Evolutionary conservation across 2,329 filamentous ascomycete genomes (phyloP).

Genomic region (Penicillium sp.): DNA sequence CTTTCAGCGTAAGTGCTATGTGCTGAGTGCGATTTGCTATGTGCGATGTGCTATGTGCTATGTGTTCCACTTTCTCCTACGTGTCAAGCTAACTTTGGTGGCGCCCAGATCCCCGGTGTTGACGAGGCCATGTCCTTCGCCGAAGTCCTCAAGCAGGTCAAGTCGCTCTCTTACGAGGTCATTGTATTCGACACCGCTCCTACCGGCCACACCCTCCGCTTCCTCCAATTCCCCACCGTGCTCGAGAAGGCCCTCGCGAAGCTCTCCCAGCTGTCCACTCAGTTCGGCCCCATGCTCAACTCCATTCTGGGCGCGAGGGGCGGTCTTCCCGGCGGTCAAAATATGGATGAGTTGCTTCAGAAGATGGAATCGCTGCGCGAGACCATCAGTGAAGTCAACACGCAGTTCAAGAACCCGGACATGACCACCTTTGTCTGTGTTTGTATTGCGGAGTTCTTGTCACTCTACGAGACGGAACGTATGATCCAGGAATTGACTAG

Average conservation of each 20-base stretch:
- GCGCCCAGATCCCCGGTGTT: constrained; percentile 83
- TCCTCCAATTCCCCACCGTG: constrained; percentile 96
- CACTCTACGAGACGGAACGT: constrained; percentile 95
- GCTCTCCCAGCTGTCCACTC: constrained; percentile 86
- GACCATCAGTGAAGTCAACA: constrained; percentile 94
- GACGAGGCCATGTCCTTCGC: constrained; percentile 99
- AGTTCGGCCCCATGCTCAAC: constrained; percentile 95
- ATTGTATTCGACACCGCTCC: constrained; percentile 99
- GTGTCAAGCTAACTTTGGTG: constrained; percentile 9
- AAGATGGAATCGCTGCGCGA: constrained; percentile 92
- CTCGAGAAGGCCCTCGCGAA: constrained; percentile 99
- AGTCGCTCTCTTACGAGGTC: constrained; percentile 96
- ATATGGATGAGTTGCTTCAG: constrained; percentile 84
- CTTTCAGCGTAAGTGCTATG: constrained; percentile 72
- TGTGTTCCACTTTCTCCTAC: not conserved
- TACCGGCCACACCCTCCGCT: constrained; percentile 95
- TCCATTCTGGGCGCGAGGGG: constrained; percentile 80
- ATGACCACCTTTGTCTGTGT: constrained; percentile 98
- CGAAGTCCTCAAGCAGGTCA: constrained; percentile 98
- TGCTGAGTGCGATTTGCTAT: too few species aligned
- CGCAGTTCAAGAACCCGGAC: constrained; percentile 95
- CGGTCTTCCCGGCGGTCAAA: constrained; percentile 86
- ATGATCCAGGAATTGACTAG: constrained; percentile 98
- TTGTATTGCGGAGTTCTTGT: constrained; percentile 96
- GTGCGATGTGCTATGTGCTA: too few species aligned